These are phyloP conservation scores for Sporobolomyces pararoseus DNA, from an alignment of 768 basidiomycete genomes.

Conservation along the genomic window DNA sequence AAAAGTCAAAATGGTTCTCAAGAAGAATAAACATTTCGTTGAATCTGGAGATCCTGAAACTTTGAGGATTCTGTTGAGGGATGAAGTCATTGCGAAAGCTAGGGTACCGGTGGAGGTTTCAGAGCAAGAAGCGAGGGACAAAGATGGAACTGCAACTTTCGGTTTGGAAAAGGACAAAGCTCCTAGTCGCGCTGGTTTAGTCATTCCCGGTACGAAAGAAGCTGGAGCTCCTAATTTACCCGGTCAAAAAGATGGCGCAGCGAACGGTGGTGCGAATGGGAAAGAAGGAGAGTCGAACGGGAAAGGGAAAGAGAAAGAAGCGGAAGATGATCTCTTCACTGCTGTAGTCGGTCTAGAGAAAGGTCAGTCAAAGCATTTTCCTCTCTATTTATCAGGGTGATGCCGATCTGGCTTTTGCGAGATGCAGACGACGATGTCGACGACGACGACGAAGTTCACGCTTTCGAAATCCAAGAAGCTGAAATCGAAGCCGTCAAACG, in stretches of 20 bases:
- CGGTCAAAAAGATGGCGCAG: constrained; percentile 32
- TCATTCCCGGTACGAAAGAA: constrained; percentile 80
- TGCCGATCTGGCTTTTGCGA: not conserved
- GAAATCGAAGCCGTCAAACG: constrained; percentile 97
- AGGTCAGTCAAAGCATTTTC: constrained; percentile 55
- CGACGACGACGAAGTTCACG: constrained; percentile 94
- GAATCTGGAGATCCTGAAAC: constrained; percentile 94
- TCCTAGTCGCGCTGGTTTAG: constrained; percentile 72
- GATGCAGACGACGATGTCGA: constrained; percentile 78
- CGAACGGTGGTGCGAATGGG: constrained; percentile 10
- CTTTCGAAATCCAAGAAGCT: constrained; percentile 89
- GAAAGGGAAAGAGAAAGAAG: constrained; percentile 39
- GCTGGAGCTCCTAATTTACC: constrained; percentile 44
- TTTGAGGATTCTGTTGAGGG: constrained; percentile 78
- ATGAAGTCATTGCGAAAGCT: constrained; percentile 76
- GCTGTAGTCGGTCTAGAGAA: constrained; percentile 92
- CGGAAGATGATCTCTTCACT: constrained; percentile 79
- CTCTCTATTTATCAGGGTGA: not conserved
- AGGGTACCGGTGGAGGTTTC: constrained; percentile 55
- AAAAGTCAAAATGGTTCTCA: constrained; percentile 95
- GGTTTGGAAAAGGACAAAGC: constrained; percentile 67
- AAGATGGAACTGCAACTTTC: constrained; percentile 51
- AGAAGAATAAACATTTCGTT: constrained; percentile 95
- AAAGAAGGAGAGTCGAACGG: too few relatives aligned
- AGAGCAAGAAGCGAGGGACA: constrained; percentile 6